Conservation (phyloP, 2,329 filamentous ascomycete genomes). For the Escovopsis sp. region DNA sequence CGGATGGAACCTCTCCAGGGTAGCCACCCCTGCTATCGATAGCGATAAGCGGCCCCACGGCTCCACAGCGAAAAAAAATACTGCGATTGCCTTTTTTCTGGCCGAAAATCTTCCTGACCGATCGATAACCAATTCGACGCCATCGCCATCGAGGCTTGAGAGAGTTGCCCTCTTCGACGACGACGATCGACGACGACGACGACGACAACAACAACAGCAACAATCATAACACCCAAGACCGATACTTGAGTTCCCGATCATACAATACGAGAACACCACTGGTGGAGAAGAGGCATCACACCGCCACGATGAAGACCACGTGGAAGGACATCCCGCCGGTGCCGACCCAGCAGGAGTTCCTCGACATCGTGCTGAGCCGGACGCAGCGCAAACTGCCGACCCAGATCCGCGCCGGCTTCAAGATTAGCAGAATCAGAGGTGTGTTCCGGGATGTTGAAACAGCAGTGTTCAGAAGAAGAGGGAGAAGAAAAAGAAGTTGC, state of each 20-base stretch:
- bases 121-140: too few species aligned
- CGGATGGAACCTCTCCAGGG: too few species aligned
- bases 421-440: conserved; percentile 80
- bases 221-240: too few species aligned
- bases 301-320: conserved; percentile 41
- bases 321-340: conserved; percentile 75
- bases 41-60: conserved; percentile 7
- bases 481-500: too few species aligned
- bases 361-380: conserved; percentile 90
- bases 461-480: too few species aligned
- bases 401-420: conserved; percentile 86
- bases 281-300: too few species aligned
- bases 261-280: too few species aligned
- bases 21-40: conserved; percentile 11
- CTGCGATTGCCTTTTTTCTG: conserved; percentile 14
- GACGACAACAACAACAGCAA: conserved; percentile 2
- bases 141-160: too few species aligned
- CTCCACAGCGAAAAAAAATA: conserved; percentile 17
- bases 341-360: conserved; percentile 84
- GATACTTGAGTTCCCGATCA: too few species aligned
- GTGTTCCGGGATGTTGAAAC: conserved; percentile 6
- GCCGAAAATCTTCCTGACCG: conserved; percentile 10
- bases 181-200: too few species aligned
- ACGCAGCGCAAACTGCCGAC: conserved; percentile 88
- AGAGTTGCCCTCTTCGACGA: too few species aligned